phyloP scores from a whole-genome alignment of 306 rosid species.

The Glycyrrhiza uralensis region DNA sequence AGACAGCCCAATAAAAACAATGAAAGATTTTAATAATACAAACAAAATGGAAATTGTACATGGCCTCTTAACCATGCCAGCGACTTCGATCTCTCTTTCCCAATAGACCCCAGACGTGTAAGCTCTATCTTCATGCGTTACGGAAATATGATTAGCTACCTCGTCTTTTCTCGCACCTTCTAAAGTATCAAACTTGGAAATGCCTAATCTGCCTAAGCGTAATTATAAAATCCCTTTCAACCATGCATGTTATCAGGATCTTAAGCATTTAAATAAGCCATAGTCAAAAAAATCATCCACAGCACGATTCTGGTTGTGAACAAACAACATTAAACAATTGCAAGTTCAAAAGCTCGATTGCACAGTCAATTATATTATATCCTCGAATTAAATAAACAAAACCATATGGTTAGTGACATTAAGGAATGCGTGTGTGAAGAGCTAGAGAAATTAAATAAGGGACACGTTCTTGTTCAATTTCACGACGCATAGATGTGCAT shows the following conservation, averaged over 20 bases:
- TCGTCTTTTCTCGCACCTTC: constrained; percentile 29
- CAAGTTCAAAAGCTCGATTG: not conserved
- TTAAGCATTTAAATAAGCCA: not conserved
- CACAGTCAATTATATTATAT: not conserved
- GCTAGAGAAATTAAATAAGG: not conserved
- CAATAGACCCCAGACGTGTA: not conserved
- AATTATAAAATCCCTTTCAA: not conserved
- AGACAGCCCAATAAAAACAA: too few relatives aligned
- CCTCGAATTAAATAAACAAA: not conserved
- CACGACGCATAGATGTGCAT: not conserved
- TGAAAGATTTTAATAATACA: too few relatives aligned
- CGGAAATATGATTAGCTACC: not conserved
- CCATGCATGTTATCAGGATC: not conserved
- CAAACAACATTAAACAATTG: not conserved
- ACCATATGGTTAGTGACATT: not conserved
- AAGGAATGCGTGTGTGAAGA: constrained; percentile 1
- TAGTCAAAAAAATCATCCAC: not conserved
- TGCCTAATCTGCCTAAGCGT: not conserved
- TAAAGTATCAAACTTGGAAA: constrained; percentile 7
- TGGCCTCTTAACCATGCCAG: too few relatives aligned
- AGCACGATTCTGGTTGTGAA: not conserved
- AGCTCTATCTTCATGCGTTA: not conserved
- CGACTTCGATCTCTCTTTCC: too few relatives aligned
- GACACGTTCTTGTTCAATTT: not conserved
- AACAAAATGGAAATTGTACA: too few relatives aligned